Percentiles rank a stretch among this genome's conserved stretches.
Evolutionary conservation across 352 stramenopile genomes (phyloP).

Genomic region (Globisporangium acanthophoron): DNA sequence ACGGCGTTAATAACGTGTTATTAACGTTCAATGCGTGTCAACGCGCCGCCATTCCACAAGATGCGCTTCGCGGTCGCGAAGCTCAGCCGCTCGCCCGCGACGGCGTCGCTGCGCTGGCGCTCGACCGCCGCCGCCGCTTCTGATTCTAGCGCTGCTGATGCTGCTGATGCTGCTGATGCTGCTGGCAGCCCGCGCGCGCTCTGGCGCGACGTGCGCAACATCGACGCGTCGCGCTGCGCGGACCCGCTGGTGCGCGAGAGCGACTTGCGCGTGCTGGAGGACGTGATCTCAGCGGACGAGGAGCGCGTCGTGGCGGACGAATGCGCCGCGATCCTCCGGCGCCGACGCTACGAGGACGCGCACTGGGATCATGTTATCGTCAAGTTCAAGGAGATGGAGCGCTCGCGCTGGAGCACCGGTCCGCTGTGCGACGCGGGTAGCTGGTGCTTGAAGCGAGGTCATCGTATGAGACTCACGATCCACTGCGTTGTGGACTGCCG

Average conservation of each 20-base stretch:
- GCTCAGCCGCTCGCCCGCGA: too few relatives aligned
- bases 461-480: neutral
- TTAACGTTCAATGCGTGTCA: too few relatives aligned
- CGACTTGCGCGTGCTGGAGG: slow-evolving; percentile 59
- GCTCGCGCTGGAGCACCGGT: slow-evolving; percentile 66
- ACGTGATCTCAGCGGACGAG: slow-evolving; percentile 73
- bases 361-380: slow-evolving; percentile 86
- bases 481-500: neutral
- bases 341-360: slow-evolving; percentile 71
- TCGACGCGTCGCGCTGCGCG: slow-evolving; percentile 53
- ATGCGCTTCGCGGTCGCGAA: too few relatives aligned
- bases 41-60: too few relatives aligned
- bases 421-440: too few relatives aligned
- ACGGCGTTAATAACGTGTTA: too few relatives aligned
- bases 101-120: too few relatives aligned
- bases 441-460: neutral
- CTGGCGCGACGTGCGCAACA: slow-evolving; percentile 31
- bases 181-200: slow-evolving; percentile 1
- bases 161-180: neutral
- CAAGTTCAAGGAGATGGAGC: slow-evolving; percentile 89
- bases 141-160: too few relatives aligned
- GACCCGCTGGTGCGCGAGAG: slow-evolving; percentile 50
- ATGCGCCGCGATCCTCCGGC: slow-evolving; percentile 50
- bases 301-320: slow-evolving; percentile 69
- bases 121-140: too few relatives aligned